These are phyloP conservation scores for Aspergillus sparsus DNA, from an alignment of 495 filamentous ascomycete genomes.

Conservation along the genomic window DNA sequence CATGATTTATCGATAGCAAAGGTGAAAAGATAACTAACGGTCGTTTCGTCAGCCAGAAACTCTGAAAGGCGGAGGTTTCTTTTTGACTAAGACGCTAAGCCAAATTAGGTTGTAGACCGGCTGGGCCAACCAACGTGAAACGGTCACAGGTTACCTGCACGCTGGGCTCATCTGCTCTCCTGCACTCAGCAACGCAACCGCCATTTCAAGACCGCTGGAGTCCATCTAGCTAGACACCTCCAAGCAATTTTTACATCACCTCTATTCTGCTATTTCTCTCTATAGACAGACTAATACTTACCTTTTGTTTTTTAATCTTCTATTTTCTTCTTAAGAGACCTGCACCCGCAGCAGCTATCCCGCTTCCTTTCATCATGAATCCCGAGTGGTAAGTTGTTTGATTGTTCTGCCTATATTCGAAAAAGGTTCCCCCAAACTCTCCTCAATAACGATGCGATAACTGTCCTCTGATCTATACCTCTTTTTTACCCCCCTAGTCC, in stretches of 20 bases:
- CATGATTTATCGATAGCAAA: no score
- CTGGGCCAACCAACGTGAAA: conserved; percentile 26
- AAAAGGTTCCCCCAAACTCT: neutral
- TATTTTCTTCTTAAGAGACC: conserved; percentile 5
- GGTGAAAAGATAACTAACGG: no score
- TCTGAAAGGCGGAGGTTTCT: conserved; percentile 26
- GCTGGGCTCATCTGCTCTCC: conserved; percentile 36
- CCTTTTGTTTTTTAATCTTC: neutral
- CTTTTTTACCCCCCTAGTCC: neutral
- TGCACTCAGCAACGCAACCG: conserved; percentile 36
- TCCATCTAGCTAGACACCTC: conserved; percentile 25
- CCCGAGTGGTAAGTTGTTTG: conserved; percentile 79
- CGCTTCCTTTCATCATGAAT: conserved; percentile 67
- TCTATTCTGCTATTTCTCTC: conserved; percentile 6
- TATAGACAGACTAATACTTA: conserved; percentile 1
- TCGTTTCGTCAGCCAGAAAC: neutral
- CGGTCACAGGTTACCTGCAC: conserved; percentile 33
- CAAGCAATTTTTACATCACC: conserved; percentile 22
- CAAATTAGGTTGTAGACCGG: conserved; percentile 16
- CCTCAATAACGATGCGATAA: conserved; percentile 3
- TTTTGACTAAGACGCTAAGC: conserved; percentile 24
- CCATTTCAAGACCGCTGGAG: conserved; percentile 29
- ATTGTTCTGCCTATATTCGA: conserved; percentile 26
- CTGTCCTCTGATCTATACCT: neutral
- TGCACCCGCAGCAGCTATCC: neutral